These are phyloP conservation scores for Aspergillus sergii DNA, from an alignment of 2,329 filamentous ascomycete genomes.

Conservation along the genomic window DNA sequence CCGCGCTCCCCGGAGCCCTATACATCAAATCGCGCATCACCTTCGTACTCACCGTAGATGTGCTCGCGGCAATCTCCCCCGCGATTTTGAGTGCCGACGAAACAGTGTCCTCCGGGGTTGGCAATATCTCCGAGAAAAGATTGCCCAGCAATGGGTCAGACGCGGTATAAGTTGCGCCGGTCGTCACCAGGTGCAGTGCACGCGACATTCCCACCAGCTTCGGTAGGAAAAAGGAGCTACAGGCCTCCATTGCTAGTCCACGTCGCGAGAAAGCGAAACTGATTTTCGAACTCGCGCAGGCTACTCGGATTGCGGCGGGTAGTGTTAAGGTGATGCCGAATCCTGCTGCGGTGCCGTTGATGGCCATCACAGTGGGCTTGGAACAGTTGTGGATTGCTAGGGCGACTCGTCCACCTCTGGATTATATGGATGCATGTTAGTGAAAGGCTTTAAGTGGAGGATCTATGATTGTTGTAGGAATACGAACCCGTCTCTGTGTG, in stretches of 20 bases:
- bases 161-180: constrained; percentile 59
- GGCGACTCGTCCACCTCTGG: constrained; percentile 51
- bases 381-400: constrained; percentile 60
- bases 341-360: constrained; percentile 63
- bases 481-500: not conserved
- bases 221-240: constrained; percentile 69
- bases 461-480: not conserved
- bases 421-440: not conserved
- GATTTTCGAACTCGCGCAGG: constrained; percentile 60
- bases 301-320: constrained; percentile 34
- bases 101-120: constrained; percentile 59
- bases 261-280: constrained; percentile 72
- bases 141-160: constrained; percentile 53
- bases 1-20: constrained; percentile 66
- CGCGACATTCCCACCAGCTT: constrained; percentile 65
- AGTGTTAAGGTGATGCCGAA: constrained; percentile 66
- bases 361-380: constrained; percentile 62
- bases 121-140: constrained; percentile 64
- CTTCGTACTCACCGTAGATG: constrained; percentile 53
- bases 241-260: constrained; percentile 71
- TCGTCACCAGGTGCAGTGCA: constrained; percentile 67
- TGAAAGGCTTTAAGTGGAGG: not conserved
- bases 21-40: constrained; percentile 63
- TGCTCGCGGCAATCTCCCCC: constrained; percentile 60
- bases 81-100: constrained; percentile 64